Conservation (phyloP, 2,329 filamentous ascomycete genomes). For the Fusarium sp. region DNA sequence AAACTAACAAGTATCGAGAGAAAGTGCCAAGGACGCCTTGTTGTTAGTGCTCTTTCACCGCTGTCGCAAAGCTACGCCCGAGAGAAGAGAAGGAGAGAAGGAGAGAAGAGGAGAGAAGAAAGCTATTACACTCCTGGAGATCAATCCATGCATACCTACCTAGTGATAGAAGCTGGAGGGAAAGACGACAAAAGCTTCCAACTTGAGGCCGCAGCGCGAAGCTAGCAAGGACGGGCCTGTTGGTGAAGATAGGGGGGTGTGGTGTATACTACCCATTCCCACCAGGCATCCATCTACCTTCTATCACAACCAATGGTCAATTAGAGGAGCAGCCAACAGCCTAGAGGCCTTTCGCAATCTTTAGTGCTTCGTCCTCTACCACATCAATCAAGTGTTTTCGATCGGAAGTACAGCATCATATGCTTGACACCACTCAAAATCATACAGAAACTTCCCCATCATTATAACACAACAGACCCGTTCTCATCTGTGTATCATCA, state of each 20-base stretch:
- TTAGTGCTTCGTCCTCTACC: neutral
- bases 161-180: neutral
- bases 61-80: neutral
- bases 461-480: no score
- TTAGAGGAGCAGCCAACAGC: neutral
- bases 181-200: neutral
- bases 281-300: neutral
- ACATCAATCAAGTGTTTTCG: neutral
- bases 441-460: neutral
- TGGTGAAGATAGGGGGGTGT: conserved; percentile 20
- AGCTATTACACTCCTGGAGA: no score
- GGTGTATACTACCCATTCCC: neutral
- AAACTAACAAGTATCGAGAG: neutral
- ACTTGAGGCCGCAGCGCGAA: conserved; percentile 2
- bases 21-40: neutral
- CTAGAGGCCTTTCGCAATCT: neutral
- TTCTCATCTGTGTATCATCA: no score
- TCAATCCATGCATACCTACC: neutral
- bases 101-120: neutral
- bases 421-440: neutral
- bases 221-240: conserved; percentile 1
- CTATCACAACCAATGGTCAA: conserved; percentile 7
- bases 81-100: neutral
- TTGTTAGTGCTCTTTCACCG: conserved; percentile 13
- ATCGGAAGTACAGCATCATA: neutral